Evolutionary conservation across 1,139 yeast genomes (phyloP), one percentile per base, ranked within the genome.

Genomic region (Pichia sp.): DNA sequence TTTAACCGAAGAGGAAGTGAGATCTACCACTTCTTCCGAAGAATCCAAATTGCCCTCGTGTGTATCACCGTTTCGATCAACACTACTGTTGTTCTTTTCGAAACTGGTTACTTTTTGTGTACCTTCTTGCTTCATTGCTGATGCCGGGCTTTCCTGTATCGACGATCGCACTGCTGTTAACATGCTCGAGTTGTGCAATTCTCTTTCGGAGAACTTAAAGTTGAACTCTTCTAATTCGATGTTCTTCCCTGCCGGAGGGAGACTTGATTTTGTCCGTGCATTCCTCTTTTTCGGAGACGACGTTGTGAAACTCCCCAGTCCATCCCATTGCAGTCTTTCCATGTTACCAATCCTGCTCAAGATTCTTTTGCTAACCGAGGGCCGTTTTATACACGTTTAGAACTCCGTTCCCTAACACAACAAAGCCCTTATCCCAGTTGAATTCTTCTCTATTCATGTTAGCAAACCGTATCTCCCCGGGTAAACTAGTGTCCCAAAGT

Each of bases 81-180:
- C 16, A 31, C 37, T n/a, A 31, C 37, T 31, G 37, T n/a, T 13
- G 16, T 31, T n/a, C 37, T 26, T 26, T 18, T 46, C 44, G 28
- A 41, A 48, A 25, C 50, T 48, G 5, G 50, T 43, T 19, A 48
- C 45, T 31, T 45, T 44, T 22, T 50, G 31, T 12, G 34, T 12
- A 21, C 9, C 40, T 22, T 30, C 36, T 8, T 30, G 26, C 21
- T 12, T 43, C 9, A 22, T 22, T 19, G 4, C n/a, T 10, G n/a
- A 4, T 22, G 22, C 44, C 7, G 18, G 12, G 5, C 23, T 16
- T 30, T 19, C 46, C 25, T 16, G 30, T 19, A 42, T 22, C 9
- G 34, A 21, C 18, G 16, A 30, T 16, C 30, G 31, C 13, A 45
- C 26, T 22, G 47, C 42, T 9, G 47, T 36, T 37, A 45, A 22